Evolutionary conservation across 1,139 yeast species (phyloP), one percentile per base, ranked within the genome.

Genomic region (Candida anutae): DNA sequence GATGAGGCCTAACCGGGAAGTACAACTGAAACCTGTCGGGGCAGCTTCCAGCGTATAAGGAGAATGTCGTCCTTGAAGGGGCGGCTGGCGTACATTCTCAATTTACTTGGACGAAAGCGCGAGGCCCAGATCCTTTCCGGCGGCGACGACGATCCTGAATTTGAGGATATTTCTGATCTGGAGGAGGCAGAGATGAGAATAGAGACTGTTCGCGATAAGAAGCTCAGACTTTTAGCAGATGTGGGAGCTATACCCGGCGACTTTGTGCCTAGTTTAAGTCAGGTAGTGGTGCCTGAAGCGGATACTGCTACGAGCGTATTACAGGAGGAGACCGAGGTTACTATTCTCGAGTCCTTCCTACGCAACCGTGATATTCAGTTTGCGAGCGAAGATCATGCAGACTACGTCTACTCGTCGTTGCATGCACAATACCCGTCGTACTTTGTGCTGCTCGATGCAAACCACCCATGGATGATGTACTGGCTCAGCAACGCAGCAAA

Each of bases 391-490:
- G 9, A 22, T 6, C 57, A 50, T 32, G 24, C 34, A n/a, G 24
- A 24, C 5, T 53, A 43, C 29, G 26, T 46, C 6, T 33, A 35
- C 16, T 32, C 28, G 15, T 61, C 64, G 25, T 53, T 82, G 15
- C 40, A 35, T 13, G 52, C 49, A 16, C 60, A 65, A 16, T 62
- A 82, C 16, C 81, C 87, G 0, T 40, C 50, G 3, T 45, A 54
- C 24, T 70, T 64, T 52, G 53, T 57, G 27, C 56, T 61, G 0
- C 59, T 84, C 26, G 97, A 90, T 53, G 90, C 96, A 0, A 82
- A 94, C 15, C 88, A 82, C 37, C 78, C 95, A 0, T 93, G 98
- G 98, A 58, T 90, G 51, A 37, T 81, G 3, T 88, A 83, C 51
- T 90, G 98, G 98, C 55, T 80, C 2, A 45, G 72, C 23, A 87